Conservation (phyloP, 176 grass and related monocot species). For the Zoysia japonica region DNA sequence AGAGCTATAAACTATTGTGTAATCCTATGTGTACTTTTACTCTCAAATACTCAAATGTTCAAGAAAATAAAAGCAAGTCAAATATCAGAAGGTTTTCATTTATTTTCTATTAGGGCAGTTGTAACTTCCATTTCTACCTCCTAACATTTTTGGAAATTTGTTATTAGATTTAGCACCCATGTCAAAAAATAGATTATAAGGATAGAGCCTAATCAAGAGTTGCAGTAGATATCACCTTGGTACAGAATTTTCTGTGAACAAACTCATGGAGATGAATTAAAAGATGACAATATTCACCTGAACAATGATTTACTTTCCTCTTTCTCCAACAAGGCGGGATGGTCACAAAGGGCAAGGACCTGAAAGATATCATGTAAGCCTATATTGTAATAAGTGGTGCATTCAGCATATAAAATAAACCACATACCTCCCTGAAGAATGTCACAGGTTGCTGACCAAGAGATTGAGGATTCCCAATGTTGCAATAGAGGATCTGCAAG, state of each 20-base stretch:
- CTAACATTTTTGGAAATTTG: neutral
- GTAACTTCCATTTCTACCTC: neutral
- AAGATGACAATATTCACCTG: slow-evolving; percentile 58
- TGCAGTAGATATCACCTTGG: neutral
- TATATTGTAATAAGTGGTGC: slow-evolving; percentile 10
- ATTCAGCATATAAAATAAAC: slow-evolving; percentile 28
- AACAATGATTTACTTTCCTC: slow-evolving; percentile 73
- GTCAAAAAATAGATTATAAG: neutral
- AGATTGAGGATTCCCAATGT: slow-evolving; percentile 98
- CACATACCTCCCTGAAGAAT: slow-evolving; percentile 84
- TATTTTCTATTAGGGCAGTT: slow-evolving; percentile 10
- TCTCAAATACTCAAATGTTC: neutral
- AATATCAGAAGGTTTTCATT: neutral
- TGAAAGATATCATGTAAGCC: slow-evolving; percentile 46
- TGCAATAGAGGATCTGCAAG: slow-evolving; percentile 85
- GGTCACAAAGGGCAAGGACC: slow-evolving; percentile 91
- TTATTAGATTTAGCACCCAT: neutral
- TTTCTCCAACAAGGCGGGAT: slow-evolving; percentile 74
- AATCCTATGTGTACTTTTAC: neutral
- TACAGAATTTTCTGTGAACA: slow-evolving; percentile 16
- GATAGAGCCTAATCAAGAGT: neutral
- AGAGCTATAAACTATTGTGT: neutral
- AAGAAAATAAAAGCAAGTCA: neutral
- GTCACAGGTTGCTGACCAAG: slow-evolving; percentile 93
- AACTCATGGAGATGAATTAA: neutral